Evolutionary conservation across 805 yeast species (phyloP).

Genomic region (Cyberlindnera japonica): DNA sequence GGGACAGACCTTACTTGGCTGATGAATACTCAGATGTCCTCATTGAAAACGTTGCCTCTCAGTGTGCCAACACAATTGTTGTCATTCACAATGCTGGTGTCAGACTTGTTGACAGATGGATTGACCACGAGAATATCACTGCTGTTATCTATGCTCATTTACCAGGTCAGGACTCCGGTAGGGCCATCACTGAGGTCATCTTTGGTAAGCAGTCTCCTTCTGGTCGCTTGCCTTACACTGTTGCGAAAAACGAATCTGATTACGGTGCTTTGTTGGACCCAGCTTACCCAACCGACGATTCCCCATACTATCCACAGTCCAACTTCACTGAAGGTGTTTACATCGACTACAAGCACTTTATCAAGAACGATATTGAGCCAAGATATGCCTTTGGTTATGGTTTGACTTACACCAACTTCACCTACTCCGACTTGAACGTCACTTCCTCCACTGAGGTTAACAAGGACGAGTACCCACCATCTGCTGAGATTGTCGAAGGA

Average conservation of each 20-base stretch:
- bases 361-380: conserved; percentile 47
- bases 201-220: conserved; percentile 11
- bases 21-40: conserved; percentile 8
- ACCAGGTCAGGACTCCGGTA: conserved; percentile 11
- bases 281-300: conserved; percentile 21
- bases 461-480: conserved; percentile 9
- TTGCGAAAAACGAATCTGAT: conserved; percentile 8
- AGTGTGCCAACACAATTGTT: conserved; percentile 10
- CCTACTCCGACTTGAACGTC: conserved; percentile 32
- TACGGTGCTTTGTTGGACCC: conserved; percentile 6
- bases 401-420: conserved; percentile 45
- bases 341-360: conserved; percentile 55
- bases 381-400: conserved; percentile 60
- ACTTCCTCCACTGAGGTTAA: conserved; percentile 20
- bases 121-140: conserved; percentile 10
- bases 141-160: conserved; percentile 10
- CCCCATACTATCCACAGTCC: conserved; percentile 29
- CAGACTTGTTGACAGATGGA: conserved; percentile 8
- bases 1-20: conserved; percentile 12
- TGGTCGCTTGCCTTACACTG: conserved; percentile 11
- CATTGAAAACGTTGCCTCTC: conserved; percentile 9
- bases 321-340: conserved; percentile 26
- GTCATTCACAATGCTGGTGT: conserved; percentile 12
- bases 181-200: conserved; percentile 9
- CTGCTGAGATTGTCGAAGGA: conserved; percentile 6